Base-by-base conservation (phyloP, 2,329 filamentous ascomycete species). In the Ascocoryne sarcoides region DNA sequence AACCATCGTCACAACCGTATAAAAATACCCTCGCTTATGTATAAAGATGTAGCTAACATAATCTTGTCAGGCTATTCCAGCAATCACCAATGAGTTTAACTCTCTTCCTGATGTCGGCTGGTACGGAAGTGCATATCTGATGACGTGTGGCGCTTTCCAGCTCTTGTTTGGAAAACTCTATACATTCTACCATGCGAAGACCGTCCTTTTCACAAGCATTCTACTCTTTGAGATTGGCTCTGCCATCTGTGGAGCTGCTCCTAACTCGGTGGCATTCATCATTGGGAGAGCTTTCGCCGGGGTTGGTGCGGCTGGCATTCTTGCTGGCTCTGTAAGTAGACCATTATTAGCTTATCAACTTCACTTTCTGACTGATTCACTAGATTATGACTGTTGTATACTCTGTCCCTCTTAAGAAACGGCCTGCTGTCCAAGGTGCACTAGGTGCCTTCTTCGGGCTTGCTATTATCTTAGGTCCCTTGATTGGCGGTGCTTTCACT, bases 51-150 rank as follows among this genome's bases (percentile, higher is more conserved):
- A n/a, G n/a, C n/a, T n/a, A n/a, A n/a, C n/a, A n/a, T 10, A 26
- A 14, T 3, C 12, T n/a, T 12, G 9, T 10, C 14, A 58, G 23
- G 62, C 62, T 3, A 60, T 63, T 20, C 62, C 62, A 9, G 58
- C 60, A 20, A 64, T 65, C 28, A 64, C 62, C 2, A 44, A 49
- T 10, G 49, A 51, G 14, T 63, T 65, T 40, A 56, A 62, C 32
- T 58, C 58, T 4, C 52, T 62, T 5, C 45, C 53, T 17, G 60
- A 63, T 48, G 53, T 62, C 3, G 59, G 59, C 2, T 63, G 60
- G 60, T 63, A 63, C 45, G 57, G 55, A 26, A 52, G 51, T 23
- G 53, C 56, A 0, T 62, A 57, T 38, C 45, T 60, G 12, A 55
- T 63, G 40, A 62, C 61, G 31, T 51, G 54, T 3, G 50, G 51